Base-by-base conservation (phyloP, 257 asterid genomes). In the Penstemon eatonii region DNA sequence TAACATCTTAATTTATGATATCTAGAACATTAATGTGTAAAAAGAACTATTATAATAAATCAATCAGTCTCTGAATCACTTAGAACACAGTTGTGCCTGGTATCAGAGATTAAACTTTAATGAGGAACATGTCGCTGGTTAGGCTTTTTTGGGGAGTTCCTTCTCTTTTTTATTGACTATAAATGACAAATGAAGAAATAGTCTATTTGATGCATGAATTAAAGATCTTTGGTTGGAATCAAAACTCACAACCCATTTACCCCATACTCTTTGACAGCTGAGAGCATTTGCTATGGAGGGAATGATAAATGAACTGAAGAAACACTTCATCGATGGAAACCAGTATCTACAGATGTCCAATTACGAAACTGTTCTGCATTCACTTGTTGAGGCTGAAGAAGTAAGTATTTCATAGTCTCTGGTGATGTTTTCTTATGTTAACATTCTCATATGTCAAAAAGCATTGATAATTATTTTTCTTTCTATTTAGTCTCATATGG, bases 231-330 rank as follows among this genome's bases (percentile, higher is more conserved):
- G 38, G 44, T 65, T 54, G 33, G 55, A 58, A 66, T 37, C 39
- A 60, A 41, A 37, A 40, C 66, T 42, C 45, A 15, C 75, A 66
- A 43, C 57, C 67, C 72, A 66, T 67, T 78, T 71, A 55, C 62
- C 41, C 56, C 42, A 19, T 73, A 74, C 63, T 71, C 75, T 74
- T 73, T 67, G 73, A 75, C 85, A 92, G 98, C 76, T 92, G 77
- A 82, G 73, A 78, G 93, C 95, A 66, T 83, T 90, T 75, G 97
- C 97, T 68, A 68, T 78, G 73, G 97, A 87, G 80, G 96, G 96
- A 71, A 81, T 88, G 91, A 70, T 74, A 63, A 75, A 69, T 67
- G 89, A 88, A 78, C 79, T 90, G 82, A 57, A 89, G 76, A 70
- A 80, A 71, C 80, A 73, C 57, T 78, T 80, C 68, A 67, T 78